These are phyloP conservation scores for Aspergillus spinulosporus DNA, from an alignment of 2,329 filamentous ascomycete genomes.

Conservation along the genomic window DNA sequence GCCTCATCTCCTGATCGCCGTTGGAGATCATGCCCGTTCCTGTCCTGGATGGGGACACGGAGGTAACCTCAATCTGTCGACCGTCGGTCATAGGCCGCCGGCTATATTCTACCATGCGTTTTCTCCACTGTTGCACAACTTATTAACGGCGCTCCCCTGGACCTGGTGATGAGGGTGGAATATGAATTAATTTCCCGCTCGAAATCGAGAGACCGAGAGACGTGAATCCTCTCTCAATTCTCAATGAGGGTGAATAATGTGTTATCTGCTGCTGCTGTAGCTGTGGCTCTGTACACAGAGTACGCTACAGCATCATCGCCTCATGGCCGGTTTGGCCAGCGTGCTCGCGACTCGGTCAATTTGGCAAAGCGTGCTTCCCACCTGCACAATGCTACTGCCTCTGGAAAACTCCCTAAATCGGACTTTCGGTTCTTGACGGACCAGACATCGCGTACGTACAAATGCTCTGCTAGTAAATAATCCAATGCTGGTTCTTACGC, in stretches of 20 bases:
- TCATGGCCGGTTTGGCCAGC: slow-evolving; percentile 30
- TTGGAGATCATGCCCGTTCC: background rate
- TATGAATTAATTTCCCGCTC: no score
- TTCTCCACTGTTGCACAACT: background rate
- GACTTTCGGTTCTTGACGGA: slow-evolving; percentile 30
- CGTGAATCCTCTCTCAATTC: background rate
- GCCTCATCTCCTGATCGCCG: background rate
- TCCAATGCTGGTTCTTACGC: background rate
- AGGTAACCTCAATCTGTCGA: slow-evolving; percentile 5
- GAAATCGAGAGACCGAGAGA: background rate
- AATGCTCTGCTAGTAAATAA: background rate
- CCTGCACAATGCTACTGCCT: slow-evolving; percentile 14
- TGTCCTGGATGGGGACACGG: background rate
- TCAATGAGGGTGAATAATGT: slow-evolving; percentile 29
- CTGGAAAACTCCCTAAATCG: slow-evolving; percentile 18
- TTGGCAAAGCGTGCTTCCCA: slow-evolving; percentile 22
- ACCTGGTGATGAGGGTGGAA: no score
- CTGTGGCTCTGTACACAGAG: slow-evolving; percentile 25
- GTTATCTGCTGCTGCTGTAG: slow-evolving; percentile 27
- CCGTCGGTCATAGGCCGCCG: background rate
- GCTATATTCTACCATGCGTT: background rate
- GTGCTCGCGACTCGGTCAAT: slow-evolving; percentile 26
- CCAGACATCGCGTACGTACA: slow-evolving; percentile 29
- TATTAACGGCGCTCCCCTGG: background rate
- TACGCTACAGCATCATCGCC: slow-evolving; percentile 20